These are phyloP conservation scores for Ziziphus jujuba DNA, from an alignment of 306 rosid genomes.

Conservation along the genomic window DNA sequence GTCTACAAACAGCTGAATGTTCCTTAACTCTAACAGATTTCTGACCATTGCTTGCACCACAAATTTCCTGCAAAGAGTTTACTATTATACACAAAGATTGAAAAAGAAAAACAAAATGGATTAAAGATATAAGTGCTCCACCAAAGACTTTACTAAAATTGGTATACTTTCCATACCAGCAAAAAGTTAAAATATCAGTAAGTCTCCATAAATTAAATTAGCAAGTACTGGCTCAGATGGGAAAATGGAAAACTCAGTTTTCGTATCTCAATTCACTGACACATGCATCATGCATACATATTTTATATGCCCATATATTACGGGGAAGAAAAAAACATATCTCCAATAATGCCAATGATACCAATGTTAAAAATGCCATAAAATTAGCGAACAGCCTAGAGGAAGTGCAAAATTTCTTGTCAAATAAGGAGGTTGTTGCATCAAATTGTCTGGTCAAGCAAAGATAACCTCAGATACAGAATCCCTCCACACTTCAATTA, in stretches of 20 bases:
- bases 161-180: conserved; percentile 1
- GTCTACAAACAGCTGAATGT: conserved; percentile 35
- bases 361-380: too few relatives aligned
- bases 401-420: too few relatives aligned
- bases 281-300: background rate
- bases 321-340: too few relatives aligned
- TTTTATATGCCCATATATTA: background rate
- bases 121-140: background rate
- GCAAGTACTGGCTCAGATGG: background rate
- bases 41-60: conserved; percentile 43
- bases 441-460: too few relatives aligned
- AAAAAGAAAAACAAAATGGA: conserved; percentile 4
- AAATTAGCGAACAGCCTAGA: too few relatives aligned
- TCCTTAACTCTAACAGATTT: conserved; percentile 45
- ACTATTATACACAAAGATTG: conserved; percentile 11
- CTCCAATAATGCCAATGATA: too few relatives aligned
- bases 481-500: too few relatives aligned
- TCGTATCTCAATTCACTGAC: background rate
- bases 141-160: conserved; percentile 6
- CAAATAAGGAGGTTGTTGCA: too few relatives aligned
- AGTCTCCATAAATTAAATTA: background rate
- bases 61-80: conserved; percentile 52
- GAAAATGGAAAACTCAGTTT: background rate
- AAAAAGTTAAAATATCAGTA: background rate
- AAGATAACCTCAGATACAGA: too few relatives aligned